Base-by-base conservation (phyloP, 2,329 filamentous ascomycete species). In the Cucurbitaria berberidis region DNA sequence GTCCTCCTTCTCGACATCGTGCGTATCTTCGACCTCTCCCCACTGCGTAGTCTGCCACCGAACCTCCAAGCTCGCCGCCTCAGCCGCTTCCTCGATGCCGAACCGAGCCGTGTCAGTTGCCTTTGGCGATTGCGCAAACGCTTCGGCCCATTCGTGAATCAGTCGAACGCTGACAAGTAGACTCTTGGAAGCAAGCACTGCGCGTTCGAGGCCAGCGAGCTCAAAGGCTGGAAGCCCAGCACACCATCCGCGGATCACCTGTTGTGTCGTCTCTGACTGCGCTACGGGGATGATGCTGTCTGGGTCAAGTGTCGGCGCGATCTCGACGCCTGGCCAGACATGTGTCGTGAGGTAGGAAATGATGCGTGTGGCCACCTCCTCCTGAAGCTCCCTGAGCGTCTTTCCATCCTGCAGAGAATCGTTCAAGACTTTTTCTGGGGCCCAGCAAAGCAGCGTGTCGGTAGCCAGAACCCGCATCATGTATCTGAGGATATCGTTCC, bases 21-120 rank as follows among this genome's bases (percentile, higher is more conserved):
- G 95, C 24, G 93, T 96, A 76, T 99, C 93, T 74, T 99, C 95
- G 0, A 99, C 95, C 80, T 96, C 93, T 8, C 95, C 95, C 93
- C 95, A 98, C 76, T 89, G 87, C 24, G 84, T 80, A 1, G 88
- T 96, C 82, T 99, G 95, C 88, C 91, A 97, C 59, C 86, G 82
- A 15, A 96, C 91, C 79, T 99, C 95, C 36, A 96, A 74, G 66
- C 85, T 96, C 5, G 89, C 87, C 13, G 89, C 88, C 66, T 83
- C 81, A 0, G 90, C 87, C 0, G 93, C 93, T 72, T 96, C 87
- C 67, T 96, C 89, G 11, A 96, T 87, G 0, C 90, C 89, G 70
- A 96, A 97, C 50, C 74, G 74, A 42, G 59, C 66, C 47, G 65
- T 65, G 5, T 63, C 68, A 0, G 64, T 71, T n/a, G 72, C 64